Conservation (phyloP, 1,284 basidiomycete species). For the Ceratobasidium sp. region DNA sequence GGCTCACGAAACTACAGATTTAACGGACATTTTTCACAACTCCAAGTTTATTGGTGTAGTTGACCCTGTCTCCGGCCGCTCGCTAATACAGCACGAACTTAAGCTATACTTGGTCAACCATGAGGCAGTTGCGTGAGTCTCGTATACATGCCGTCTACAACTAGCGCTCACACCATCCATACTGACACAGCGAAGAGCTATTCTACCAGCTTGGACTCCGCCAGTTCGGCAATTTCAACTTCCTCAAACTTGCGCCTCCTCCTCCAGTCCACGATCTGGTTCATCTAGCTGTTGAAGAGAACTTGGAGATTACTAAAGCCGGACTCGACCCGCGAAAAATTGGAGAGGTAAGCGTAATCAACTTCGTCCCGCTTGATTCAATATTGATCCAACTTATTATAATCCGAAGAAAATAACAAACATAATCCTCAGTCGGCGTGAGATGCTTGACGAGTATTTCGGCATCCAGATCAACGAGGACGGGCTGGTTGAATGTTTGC, state of each 20-base stretch:
- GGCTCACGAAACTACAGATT: slow-evolving; percentile 63
- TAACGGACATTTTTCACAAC: slow-evolving; percentile 86
- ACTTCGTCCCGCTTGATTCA: too few species aligned
- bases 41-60: slow-evolving; percentile 96
- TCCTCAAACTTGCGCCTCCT: slow-evolving; percentile 85
- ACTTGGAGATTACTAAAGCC: slow-evolving; percentile 59
- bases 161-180: slow-evolving; percentile 6
- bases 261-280: slow-evolving; percentile 81
- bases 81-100: slow-evolving; percentile 89
- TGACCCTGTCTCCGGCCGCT: slow-evolving; percentile 79
- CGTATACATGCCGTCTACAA: background rate
- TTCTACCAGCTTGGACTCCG: slow-evolving; percentile 95
- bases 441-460: slow-evolving; percentile 96
- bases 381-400: slow-evolving; percentile 3
- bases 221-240: slow-evolving; percentile 89
- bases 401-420: slow-evolving; percentile 69
- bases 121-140: slow-evolving; percentile 79
- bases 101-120: slow-evolving; percentile 93
- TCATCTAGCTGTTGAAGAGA: slow-evolving; percentile 82
- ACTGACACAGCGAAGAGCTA: slow-evolving; percentile 82
- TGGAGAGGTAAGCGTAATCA: slow-evolving; percentile 70
- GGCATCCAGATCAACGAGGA: slow-evolving; percentile 75
- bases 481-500: slow-evolving; percentile 80
- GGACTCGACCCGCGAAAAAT: slow-evolving; percentile 65
- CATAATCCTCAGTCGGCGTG: slow-evolving; percentile 71